Percentiles rank a stretch among this genome's conserved stretches.
These are phyloP conservation scores for Handroanthus guayacan DNA, from an alignment of 257 asterid species.

Conservation along the genomic window DNA sequence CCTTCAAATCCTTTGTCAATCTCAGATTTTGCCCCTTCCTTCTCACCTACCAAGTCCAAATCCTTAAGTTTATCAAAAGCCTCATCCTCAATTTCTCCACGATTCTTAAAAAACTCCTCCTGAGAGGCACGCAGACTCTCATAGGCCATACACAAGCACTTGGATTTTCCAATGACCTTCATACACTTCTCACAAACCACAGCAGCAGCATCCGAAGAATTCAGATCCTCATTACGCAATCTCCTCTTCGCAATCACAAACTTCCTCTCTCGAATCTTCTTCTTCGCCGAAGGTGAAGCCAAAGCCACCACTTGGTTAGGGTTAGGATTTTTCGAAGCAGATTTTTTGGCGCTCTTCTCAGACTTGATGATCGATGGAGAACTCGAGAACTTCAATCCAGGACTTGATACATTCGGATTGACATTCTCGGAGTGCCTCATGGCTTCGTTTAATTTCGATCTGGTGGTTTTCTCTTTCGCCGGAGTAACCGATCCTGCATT, in stretches of 20 bases:
- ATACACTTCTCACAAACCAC: slow-evolving; percentile 66
- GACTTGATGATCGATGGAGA: slow-evolving; percentile 58
- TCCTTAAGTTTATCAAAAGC: slow-evolving; percentile 38
- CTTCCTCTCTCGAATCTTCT: slow-evolving; percentile 71
- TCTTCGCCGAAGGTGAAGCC: slow-evolving; percentile 60
- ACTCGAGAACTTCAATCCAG: slow-evolving; percentile 47
- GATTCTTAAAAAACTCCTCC: slow-evolving; percentile 71
- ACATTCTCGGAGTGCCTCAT: slow-evolving; percentile 52
- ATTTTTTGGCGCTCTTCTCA: slow-evolving; percentile 49
- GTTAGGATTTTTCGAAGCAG: slow-evolving; percentile 47
- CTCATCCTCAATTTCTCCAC: slow-evolving; percentile 33
- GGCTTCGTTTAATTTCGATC: slow-evolving; percentile 48
- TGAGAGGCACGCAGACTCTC: slow-evolving; percentile 84
- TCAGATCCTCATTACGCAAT: slow-evolving; percentile 39
- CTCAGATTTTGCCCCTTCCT: slow-evolving; percentile 33
- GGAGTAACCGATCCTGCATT: slow-evolving; percentile 45
- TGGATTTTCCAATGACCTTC: slow-evolving; percentile 49
- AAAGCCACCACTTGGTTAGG: slow-evolving; percentile 36
- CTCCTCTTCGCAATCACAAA: slow-evolving; percentile 77
- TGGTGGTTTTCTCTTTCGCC: slow-evolving; percentile 36
- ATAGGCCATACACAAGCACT: slow-evolving; percentile 85
- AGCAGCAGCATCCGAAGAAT: slow-evolving; percentile 28
- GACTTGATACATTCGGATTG: slow-evolving; percentile 62
- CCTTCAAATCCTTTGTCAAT: slow-evolving; percentile 22
- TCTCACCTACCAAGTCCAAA: slow-evolving; percentile 35